Conservation (phyloP, 768 basidiomycete genomes). For the Kondoa malvinella region DNA sequence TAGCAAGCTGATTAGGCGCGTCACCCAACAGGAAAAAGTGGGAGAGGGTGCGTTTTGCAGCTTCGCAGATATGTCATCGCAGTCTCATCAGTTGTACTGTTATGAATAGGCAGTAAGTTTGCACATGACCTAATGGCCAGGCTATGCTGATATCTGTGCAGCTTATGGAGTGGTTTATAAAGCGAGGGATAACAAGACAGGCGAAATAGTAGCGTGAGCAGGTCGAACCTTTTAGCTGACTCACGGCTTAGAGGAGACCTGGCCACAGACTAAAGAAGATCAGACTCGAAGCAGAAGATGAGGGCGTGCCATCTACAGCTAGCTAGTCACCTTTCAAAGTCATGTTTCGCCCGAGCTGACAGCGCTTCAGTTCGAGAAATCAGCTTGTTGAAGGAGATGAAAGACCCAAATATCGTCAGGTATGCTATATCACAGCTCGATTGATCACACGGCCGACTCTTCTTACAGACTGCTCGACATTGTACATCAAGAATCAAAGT, state of each 20-base stretch:
- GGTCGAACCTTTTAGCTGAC: not conserved
- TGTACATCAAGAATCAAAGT: slow-evolving; percentile 87
- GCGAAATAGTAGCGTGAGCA: slow-evolving; percentile 46
- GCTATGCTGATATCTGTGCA: slow-evolving; percentile 6
- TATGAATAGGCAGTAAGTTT: not conserved
- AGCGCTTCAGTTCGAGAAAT: slow-evolving; percentile 56
- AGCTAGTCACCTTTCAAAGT: slow-evolving; percentile 32
- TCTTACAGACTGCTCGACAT: slow-evolving; percentile 68
- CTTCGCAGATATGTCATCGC: not conserved
- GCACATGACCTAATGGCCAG: not conserved
- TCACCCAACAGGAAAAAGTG: slow-evolving; percentile 4
- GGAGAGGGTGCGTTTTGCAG: slow-evolving; percentile 6
- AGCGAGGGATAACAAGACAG: slow-evolving; percentile 15
- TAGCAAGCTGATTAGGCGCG: not conserved
- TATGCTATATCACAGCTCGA: slow-evolving; percentile 24
- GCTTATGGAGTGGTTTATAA: slow-evolving; percentile 19
- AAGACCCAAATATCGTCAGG: slow-evolving; percentile 91
- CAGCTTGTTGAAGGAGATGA: slow-evolving; percentile 86
- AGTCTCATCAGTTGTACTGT: not conserved
- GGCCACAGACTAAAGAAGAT: slow-evolving; percentile 66
- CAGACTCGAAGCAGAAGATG: slow-evolving; percentile 90
- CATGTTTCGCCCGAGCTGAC: not conserved
- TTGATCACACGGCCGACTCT: not conserved
- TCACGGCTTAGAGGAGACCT: not conserved
- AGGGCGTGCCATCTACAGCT: slow-evolving; percentile 93